These are phyloP conservation scores for Trichoderma afroharzianum DNA, from an alignment of 2,329 filamentous ascomycete species.

Conservation along the genomic window DNA sequence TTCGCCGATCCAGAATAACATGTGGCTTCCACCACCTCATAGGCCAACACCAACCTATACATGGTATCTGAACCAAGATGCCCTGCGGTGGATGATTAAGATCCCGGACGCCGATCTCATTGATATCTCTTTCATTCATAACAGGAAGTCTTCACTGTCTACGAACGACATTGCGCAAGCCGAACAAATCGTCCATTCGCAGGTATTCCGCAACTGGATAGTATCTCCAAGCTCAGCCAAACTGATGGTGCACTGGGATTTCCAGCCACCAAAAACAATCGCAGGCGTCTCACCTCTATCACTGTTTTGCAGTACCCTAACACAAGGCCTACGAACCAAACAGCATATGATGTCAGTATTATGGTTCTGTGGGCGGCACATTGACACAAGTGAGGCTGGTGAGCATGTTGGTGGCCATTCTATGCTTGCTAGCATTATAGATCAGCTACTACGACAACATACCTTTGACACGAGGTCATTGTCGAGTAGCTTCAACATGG, in stretches of 20 bases:
- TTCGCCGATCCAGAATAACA: background rate
- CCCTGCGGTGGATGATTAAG: background rate
- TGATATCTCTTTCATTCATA: background rate
- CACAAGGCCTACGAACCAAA: background rate
- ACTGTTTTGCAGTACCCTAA: background rate
- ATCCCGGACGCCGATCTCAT: background rate
- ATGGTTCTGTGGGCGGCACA: background rate
- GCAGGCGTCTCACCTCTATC: background rate
- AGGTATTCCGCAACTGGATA: background rate
- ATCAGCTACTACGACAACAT: constrained; percentile 16
- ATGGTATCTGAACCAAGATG: background rate
- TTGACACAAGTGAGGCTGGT: background rate
- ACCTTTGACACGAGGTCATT: constrained; percentile 7
- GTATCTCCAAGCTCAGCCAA: background rate
- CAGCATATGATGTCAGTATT: background rate
- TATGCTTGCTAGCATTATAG: constrained; percentile 16
- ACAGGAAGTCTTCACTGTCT: background rate
- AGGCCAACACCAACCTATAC: background rate
- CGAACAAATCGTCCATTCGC: background rate
- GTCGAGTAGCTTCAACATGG: background rate
- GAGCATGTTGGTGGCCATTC: background rate
- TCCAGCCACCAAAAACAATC: background rate
- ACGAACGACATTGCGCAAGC: background rate
- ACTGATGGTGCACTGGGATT: background rate
- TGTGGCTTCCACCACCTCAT: background rate